Evolutionary conservation across 2,329 filamentous ascomycete genomes (phyloP).

Genomic region (Pleomassaria siparia): DNA sequence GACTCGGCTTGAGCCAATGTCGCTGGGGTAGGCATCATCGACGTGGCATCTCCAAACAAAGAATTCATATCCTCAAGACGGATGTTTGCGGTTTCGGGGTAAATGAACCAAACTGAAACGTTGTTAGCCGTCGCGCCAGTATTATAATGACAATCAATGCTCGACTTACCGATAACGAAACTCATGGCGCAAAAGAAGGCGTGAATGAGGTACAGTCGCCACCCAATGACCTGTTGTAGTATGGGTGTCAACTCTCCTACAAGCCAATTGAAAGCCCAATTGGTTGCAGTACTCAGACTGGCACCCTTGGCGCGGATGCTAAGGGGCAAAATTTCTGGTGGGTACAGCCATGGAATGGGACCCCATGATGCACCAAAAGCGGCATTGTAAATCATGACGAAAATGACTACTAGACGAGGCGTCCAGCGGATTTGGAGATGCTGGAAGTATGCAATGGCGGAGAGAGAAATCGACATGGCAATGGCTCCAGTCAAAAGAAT

Average conservation of each 20-base stretch:
- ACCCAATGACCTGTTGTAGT: constrained; percentile 86
- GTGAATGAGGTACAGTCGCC: constrained; percentile 92
- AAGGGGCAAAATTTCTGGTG: constrained; percentile 95
- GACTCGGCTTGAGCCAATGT: constrained; percentile 79
- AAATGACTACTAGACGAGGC: constrained; percentile 82
- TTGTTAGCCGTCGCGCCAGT: constrained; percentile 14
- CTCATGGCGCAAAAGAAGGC: constrained; percentile 95
- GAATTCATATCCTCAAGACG: constrained; percentile 95
- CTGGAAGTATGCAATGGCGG: constrained; percentile 91
- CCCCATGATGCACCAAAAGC: constrained; percentile 98
- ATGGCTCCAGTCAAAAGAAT: constrained; percentile 89
- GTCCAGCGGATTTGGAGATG: constrained; percentile 80
- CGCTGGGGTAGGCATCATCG: constrained; percentile 76
- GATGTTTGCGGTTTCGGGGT: constrained; percentile 94
- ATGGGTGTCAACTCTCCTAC: constrained; percentile 95
- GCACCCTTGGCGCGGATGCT: constrained; percentile 97
- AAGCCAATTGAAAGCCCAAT: constrained; percentile 98
- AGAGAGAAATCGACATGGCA: constrained; percentile 85
- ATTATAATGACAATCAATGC: not conserved
- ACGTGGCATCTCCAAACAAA: constrained; percentile 90
- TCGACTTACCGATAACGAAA: constrained; percentile 86
- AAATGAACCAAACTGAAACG: constrained; percentile 84
- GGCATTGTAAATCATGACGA: constrained; percentile 98
- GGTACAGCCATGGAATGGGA: constrained; percentile 96
- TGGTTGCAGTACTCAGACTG: constrained; percentile 91